phyloP scores from a whole-genome alignment of 2,329 filamentous ascomycete species.

The Penicillium sp. region DNA sequence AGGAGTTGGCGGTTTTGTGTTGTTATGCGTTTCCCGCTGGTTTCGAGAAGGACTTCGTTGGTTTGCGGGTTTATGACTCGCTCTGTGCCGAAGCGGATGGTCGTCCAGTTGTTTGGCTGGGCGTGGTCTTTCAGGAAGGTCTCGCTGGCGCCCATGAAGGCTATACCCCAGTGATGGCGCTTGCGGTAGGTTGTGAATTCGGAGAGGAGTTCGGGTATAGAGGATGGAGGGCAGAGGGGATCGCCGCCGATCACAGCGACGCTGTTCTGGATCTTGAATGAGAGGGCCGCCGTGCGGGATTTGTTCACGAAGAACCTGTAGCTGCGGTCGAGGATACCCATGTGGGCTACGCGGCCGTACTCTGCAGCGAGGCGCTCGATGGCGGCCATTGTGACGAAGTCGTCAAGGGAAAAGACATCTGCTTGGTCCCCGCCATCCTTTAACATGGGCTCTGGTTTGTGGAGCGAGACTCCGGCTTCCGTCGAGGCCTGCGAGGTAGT shows the following conservation, averaged over 20 bases:
- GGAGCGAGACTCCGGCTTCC: neutral
- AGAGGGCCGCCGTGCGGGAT: constrained; percentile 36
- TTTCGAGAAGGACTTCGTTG: constrained; percentile 41
- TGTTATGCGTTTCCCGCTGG: constrained; percentile 40
- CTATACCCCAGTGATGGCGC: constrained; percentile 33
- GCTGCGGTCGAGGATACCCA: constrained; percentile 46
- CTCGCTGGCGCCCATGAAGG: constrained; percentile 41
- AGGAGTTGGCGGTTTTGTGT: constrained; percentile 41
- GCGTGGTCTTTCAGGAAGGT: constrained; percentile 33
- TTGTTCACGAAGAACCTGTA: constrained; percentile 46
- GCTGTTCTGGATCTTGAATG: constrained; percentile 41
- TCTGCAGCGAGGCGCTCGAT: constrained; percentile 33
- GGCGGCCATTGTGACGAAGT: constrained; percentile 35
- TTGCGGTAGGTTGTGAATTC: constrained; percentile 41
- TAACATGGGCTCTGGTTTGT: neutral
- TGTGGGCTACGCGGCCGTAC: constrained; percentile 45
- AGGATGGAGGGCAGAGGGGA: constrained; percentile 35
- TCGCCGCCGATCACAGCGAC: constrained; percentile 45
- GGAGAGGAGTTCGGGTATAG: constrained; percentile 30
- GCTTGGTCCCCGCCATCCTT: constrained; percentile 1
- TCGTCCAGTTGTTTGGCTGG: constrained; percentile 34
- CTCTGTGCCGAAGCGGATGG: constrained; percentile 42
- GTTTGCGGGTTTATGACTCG: constrained; percentile 45
- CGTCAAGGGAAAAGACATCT: constrained; percentile 31
- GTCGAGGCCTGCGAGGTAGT: neutral